Conservation (phyloP, 805 yeast genomes). For the Candida incommunis region DNA sequence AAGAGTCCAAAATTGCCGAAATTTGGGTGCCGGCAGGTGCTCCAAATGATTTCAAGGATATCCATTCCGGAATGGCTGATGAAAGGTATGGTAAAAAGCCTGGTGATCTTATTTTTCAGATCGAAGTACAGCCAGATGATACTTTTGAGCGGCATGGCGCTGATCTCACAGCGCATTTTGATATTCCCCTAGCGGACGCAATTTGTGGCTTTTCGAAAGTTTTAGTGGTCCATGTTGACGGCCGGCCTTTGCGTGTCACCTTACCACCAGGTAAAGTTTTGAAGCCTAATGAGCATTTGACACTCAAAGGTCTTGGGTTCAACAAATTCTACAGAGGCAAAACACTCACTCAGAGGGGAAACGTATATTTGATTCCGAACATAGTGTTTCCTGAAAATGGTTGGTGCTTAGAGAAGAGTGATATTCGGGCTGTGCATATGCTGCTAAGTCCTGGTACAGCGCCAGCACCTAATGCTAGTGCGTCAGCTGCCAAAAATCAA, state of each 20-base stretch:
- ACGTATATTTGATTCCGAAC: slow-evolving; percentile 52
- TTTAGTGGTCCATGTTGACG: slow-evolving; percentile 64
- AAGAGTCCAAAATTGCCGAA: slow-evolving; percentile 59
- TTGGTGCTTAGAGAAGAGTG: slow-evolving; percentile 70
- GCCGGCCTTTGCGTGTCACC: slow-evolving; percentile 48
- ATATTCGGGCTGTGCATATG: slow-evolving; percentile 18
- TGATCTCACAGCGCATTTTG: slow-evolving; percentile 48
- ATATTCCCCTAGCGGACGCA: slow-evolving; percentile 63
- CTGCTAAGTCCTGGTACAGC: not conserved
- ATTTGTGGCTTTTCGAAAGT: slow-evolving; percentile 64
- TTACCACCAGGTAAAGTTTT: slow-evolving; percentile 70
- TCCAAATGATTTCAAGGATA: slow-evolving; percentile 43
- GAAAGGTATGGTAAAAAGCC: slow-evolving; percentile 54
- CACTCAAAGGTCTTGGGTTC: slow-evolving; percentile 25
- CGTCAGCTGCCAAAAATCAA: not conserved
- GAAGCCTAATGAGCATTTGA: slow-evolving; percentile 57
- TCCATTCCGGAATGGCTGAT: slow-evolving; percentile 60
- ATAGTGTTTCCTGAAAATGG: slow-evolving; percentile 74
- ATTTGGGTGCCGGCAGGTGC: slow-evolving; percentile 68
- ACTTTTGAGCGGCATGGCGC: slow-evolving; percentile 41
- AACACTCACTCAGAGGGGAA: slow-evolving; percentile 20
- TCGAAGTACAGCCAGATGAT: slow-evolving; percentile 35
- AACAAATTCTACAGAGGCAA: not conserved
- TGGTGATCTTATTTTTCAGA: slow-evolving; percentile 63
- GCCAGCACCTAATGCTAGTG: not conserved